Evolutionary conservation across 2,329 filamentous ascomycete species (phyloP).

Genomic region (Stachybotrys echinatus): DNA sequence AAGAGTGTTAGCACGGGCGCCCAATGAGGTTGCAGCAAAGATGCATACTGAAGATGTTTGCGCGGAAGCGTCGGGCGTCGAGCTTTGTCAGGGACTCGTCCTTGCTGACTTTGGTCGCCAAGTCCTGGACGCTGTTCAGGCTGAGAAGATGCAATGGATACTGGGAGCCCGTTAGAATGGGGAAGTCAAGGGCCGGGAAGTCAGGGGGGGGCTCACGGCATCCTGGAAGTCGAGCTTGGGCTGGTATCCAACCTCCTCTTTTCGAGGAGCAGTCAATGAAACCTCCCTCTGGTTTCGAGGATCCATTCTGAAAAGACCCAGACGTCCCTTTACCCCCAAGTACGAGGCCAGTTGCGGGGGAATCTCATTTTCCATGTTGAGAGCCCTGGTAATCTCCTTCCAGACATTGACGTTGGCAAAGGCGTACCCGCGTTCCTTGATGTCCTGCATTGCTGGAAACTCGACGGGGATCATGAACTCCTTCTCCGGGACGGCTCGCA

Average conservation of each 20-base stretch:
- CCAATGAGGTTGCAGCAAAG: neutral
- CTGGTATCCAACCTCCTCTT: slow-evolving; percentile 55
- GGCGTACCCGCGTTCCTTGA: slow-evolving; percentile 52
- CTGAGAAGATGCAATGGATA: slow-evolving; percentile 68
- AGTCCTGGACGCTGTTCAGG: slow-evolving; percentile 56
- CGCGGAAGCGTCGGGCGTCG: slow-evolving; percentile 60
- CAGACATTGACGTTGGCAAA: slow-evolving; percentile 61
- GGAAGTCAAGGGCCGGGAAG: neutral
- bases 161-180: slow-evolving; percentile 26
- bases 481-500: slow-evolving; percentile 48
- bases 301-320: slow-evolving; percentile 66
- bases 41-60: slow-evolving; percentile 61
- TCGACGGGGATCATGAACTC: slow-evolving; percentile 63
- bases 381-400: slow-evolving; percentile 48
- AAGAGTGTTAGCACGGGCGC: neutral
- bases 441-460: slow-evolving; percentile 52
- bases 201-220: slow-evolving; percentile 42
- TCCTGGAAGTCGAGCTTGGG: slow-evolving; percentile 65
- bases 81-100: slow-evolving; percentile 44
- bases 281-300: slow-evolving; percentile 52
- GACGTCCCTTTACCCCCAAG: slow-evolving; percentile 59
- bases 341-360: slow-evolving; percentile 59
- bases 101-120: slow-evolving; percentile 51
- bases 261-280: slow-evolving; percentile 53
- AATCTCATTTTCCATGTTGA: slow-evolving; percentile 54